A percentile compares a stretch with the other conserved stretches of the same genome.
phyloP scores from a whole-genome alignment of 2,329 filamentous ascomycete species.

The Aspergillus viridinutans region DNA sequence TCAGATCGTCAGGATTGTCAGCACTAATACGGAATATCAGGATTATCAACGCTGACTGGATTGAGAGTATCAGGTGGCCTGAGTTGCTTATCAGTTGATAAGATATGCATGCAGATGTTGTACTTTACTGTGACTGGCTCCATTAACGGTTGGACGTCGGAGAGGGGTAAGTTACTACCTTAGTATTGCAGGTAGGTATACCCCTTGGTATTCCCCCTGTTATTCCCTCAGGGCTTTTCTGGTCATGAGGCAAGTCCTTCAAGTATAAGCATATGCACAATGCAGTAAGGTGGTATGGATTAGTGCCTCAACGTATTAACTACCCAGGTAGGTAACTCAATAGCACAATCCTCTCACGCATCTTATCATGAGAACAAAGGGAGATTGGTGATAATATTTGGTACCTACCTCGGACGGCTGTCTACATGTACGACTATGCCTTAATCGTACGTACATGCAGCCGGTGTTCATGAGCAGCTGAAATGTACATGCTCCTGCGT shows the following conservation, averaged over 20 bases:
- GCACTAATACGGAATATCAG: conserved; percentile 9
- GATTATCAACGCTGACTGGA: conserved; percentile 6
- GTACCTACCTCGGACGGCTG: neutral
- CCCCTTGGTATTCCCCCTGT: neutral
- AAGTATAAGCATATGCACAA: neutral
- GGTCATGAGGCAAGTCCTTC: neutral
- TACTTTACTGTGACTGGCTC: too few species aligned
- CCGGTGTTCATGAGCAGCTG: neutral
- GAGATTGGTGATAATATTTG: neutral
- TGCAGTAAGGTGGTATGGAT: neutral
- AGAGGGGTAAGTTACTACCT: neutral
- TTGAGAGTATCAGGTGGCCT: conserved; percentile 3
- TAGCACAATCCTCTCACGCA: neutral
- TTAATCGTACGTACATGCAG: neutral
- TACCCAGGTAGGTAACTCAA: neutral
- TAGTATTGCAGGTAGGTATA: neutral
- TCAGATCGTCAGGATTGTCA: conserved; percentile 21
- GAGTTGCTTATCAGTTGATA: neutral
- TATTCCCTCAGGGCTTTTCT: neutral
- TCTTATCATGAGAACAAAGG: neutral
- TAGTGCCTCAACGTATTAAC: neutral
- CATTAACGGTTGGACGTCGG: neutral
- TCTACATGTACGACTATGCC: neutral
- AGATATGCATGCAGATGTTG: neutral
- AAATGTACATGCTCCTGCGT: conserved; percentile 10